A percentile compares a stretch with the other conserved stretches of the same genome.
These are phyloP conservation scores for Cyclostephanos tholiformis DNA, from an alignment of 108 stramenopile genomes.

Conservation along the genomic window DNA sequence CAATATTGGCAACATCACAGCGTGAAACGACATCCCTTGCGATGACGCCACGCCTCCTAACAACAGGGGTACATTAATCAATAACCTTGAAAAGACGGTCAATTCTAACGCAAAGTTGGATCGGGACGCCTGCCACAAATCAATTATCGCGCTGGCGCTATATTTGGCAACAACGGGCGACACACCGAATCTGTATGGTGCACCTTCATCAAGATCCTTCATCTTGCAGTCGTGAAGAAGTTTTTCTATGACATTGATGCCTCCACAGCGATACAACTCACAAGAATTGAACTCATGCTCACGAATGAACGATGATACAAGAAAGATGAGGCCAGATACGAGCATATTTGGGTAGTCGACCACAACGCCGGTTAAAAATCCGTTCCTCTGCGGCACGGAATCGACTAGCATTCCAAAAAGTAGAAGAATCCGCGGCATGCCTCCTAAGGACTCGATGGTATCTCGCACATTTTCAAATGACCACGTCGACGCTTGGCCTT, in stretches of 20 bases:
- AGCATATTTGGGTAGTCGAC: slow-evolving; percentile 21
- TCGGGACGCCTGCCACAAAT: slow-evolving; percentile 61
- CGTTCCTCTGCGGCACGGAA: slow-evolving; percentile 25
- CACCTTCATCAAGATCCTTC: slow-evolving; percentile 24
- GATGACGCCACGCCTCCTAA: slow-evolving; percentile 48
- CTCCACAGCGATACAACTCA: slow-evolving; percentile 76
- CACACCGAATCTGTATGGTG: slow-evolving; percentile 36
- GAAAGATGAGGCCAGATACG: slow-evolving; percentile 48
- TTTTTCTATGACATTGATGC: slow-evolving; percentile 70
- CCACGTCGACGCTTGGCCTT: slow-evolving; percentile 47
- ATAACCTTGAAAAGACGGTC: slow-evolving; percentile 63
- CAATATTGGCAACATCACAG: slow-evolving; percentile 64
- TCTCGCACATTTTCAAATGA: slow-evolving; percentile 59
- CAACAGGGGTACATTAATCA: slow-evolving; percentile 78
- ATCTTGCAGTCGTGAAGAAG: slow-evolving; percentile 46
- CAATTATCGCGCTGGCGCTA: slow-evolving; percentile 63
- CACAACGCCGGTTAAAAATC: slow-evolving; percentile 18
- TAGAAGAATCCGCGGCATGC: slow-evolving; percentile 68
- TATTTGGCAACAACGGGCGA: slow-evolving; percentile 34
- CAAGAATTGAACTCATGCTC: slow-evolving; percentile 68
- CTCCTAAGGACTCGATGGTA: slow-evolving; percentile 69
- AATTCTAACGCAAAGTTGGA: slow-evolving; percentile 65
- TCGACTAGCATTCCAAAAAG: slow-evolving; percentile 39
- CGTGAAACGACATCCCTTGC: slow-evolving; percentile 53
- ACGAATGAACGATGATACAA: slow-evolving; percentile 70